Conservation (phyloP, 1,284 basidiomycete species). For the Boletellus deceptivus region DNA sequence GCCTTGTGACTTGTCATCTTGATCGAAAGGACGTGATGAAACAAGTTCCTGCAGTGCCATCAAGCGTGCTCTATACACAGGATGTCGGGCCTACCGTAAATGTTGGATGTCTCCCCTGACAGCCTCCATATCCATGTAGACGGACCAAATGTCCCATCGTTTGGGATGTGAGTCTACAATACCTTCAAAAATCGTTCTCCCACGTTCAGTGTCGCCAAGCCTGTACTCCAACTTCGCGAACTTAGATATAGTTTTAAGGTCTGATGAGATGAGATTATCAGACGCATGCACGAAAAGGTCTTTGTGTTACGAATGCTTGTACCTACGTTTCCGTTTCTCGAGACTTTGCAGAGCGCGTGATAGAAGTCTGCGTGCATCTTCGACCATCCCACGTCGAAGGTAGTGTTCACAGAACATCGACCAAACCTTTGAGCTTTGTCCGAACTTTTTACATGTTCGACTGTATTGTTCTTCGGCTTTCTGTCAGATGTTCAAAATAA, state of each 20-base stretch:
- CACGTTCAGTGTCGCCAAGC: slow-evolving; percentile 90
- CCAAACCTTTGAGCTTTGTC: slow-evolving; percentile 90
- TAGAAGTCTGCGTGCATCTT: slow-evolving; percentile 85
- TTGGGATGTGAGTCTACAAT: slow-evolving; percentile 94
- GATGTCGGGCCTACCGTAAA: slow-evolving; percentile 50
- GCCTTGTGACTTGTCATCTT: slow-evolving; percentile 96
- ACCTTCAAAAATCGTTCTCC: slow-evolving; percentile 95
- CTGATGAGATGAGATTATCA: slow-evolving; percentile 41
- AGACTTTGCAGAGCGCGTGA: slow-evolving; percentile 88
- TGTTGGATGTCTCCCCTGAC: slow-evolving; percentile 74
- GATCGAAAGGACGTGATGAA: slow-evolving; percentile 76
- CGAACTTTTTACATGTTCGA: slow-evolving; percentile 89
- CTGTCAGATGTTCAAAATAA: slow-evolving; percentile 39
- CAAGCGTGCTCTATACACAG: slow-evolving; percentile 7
- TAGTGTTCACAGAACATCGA: slow-evolving; percentile 82
- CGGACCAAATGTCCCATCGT: slow-evolving; percentile 92
- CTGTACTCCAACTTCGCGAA: slow-evolving; percentile 97
- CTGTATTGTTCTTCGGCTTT: slow-evolving; percentile 86
- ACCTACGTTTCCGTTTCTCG: slow-evolving; percentile 92
- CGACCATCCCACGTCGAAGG: slow-evolving; percentile 68
- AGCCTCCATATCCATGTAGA: slow-evolving; percentile 96
- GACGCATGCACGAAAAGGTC: not conserved
- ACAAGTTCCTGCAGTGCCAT: slow-evolving; percentile 60
- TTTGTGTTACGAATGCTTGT: too few species aligned
- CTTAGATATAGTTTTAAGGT: slow-evolving; percentile 91